Percentiles rank a stretch among this genome's conserved stretches.
Evolutionary conservation across 768 basidiomycete species (phyloP).

Genomic region (Suillus discolor): DNA sequence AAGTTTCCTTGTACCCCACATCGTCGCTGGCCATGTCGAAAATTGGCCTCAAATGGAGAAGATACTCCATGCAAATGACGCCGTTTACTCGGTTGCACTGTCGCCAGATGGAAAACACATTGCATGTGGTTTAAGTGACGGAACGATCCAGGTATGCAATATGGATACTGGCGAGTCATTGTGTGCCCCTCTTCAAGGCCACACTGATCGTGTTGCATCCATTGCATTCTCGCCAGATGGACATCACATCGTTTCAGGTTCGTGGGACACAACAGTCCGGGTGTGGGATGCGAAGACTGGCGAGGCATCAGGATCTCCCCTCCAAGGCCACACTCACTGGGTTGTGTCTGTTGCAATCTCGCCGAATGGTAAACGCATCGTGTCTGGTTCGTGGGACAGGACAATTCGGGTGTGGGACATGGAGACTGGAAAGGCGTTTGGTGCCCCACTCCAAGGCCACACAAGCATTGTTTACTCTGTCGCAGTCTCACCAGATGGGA

Average conservation of each 20-base stretch:
- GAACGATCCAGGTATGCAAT: conserved; percentile 17
- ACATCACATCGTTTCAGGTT: conserved; percentile 9
- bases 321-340: neutral
- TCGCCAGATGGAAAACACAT: neutral
- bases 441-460: neutral
- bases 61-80: neutral
- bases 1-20: neutral
- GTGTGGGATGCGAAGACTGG: conserved; percentile 20
- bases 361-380: neutral
- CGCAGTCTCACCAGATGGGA: neutral
- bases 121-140: conserved; percentile 10
- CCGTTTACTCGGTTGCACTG: rapidly evolving
- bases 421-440: neutral
- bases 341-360: conserved; percentile 2
- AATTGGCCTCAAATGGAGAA: conserved; percentile 7
- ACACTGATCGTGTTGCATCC: rapidly evolving
- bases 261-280: conserved; percentile 1
- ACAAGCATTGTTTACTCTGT: neutral
- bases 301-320: conserved; percentile 17
- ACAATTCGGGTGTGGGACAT: conserved; percentile 15
- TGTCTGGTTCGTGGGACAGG: neutral
- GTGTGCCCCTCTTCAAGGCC: too few species aligned
- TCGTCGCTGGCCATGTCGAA: neutral
- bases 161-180: neutral
- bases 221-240: neutral